Evolutionary conservation across 768 basidiomycete species (phyloP).

Genomic region (Cystobasidiopsis lactophilus): DNA sequence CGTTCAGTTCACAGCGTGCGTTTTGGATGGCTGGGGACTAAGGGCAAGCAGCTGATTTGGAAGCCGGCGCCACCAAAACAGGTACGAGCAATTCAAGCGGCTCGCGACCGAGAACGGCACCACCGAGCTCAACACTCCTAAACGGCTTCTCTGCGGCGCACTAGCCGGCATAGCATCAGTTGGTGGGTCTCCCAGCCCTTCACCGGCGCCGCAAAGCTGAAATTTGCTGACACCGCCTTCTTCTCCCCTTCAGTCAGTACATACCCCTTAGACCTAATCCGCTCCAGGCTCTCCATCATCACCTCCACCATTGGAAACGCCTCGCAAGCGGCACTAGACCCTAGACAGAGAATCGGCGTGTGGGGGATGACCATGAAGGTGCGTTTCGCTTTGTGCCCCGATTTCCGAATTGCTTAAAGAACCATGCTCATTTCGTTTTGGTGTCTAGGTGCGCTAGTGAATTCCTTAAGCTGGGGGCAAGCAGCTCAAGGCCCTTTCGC

Average conservation of each 20-base stretch:
- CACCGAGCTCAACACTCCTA: slow-evolving; percentile 64
- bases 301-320: slow-evolving; percentile 20
- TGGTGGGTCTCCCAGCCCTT: slow-evolving; percentile 4
- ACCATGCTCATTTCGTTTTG: not conserved
- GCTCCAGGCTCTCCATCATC: slow-evolving; percentile 43
- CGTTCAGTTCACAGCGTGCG: slow-evolving; percentile 28
- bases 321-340: slow-evolving; percentile 26
- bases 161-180: slow-evolving; percentile 87
- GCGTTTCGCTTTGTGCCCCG: not conserved
- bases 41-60: not conserved
- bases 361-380: slow-evolving; percentile 65
- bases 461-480: too few relatives aligned
- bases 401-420: too few relatives aligned
- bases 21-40: too few relatives aligned
- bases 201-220: slow-evolving; percentile 1
- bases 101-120: slow-evolving; percentile 49
- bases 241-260: slow-evolving; percentile 10
- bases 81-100: slow-evolving; percentile 27
- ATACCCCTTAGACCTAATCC: slow-evolving; percentile 81
- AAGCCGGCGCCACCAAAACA: not conserved
- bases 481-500: too few relatives aligned
- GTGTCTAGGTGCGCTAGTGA: too few relatives aligned
- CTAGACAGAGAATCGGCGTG: too few relatives aligned
- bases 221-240: too few relatives aligned
- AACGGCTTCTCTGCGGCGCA: slow-evolving; percentile 63